A percentile compares a stretch with the other conserved stretches of the same genome.
phyloP scores from a whole-genome alignment of 2,329 filamentous ascomycete species.

The Trichoderma atrobrunneum region DNA sequence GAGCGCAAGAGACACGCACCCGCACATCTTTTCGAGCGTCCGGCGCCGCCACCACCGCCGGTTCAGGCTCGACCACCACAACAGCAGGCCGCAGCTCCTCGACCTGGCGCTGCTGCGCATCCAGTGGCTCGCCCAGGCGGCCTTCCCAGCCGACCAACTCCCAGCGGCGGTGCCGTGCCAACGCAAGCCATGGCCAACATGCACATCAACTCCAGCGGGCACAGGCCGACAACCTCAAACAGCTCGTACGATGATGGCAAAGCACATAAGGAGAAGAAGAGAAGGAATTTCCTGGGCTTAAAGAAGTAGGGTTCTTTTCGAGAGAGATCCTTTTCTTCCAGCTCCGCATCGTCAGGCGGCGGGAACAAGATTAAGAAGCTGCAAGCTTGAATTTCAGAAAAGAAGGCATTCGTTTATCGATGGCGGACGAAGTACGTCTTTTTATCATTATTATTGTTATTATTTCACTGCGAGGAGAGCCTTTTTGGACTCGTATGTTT shows the following conservation, averaged over 20 bases:
- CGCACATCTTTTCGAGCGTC: constrained; percentile 78
- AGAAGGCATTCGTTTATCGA: background rate
- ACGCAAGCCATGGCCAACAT: constrained; percentile 56
- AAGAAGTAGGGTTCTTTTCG: constrained; percentile 51
- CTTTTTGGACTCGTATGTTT: background rate
- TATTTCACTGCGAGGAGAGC: background rate
- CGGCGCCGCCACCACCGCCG: constrained; percentile 53
- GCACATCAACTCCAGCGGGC: constrained; percentile 40
- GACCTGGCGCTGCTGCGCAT: constrained; percentile 25
- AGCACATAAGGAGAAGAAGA: constrained; percentile 60
- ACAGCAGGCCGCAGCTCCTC: constrained; percentile 14
- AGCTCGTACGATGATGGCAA: constrained; percentile 37
- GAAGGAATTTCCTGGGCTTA: constrained; percentile 55
- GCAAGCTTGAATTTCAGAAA: background rate
- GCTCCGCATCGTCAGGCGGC: background rate
- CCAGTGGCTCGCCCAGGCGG: constrained; percentile 27
- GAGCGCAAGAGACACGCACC: constrained; percentile 80
- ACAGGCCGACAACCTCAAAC: constrained; percentile 10
- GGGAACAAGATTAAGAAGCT: constrained; percentile 4
- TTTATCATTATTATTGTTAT: background rate
- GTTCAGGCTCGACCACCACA: constrained; percentile 34
- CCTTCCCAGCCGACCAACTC: constrained; percentile 27
- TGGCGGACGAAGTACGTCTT: background rate
- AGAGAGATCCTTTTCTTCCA: constrained; percentile 21
- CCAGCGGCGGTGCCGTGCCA: constrained; percentile 44